Percentiles rank a stretch among this genome's conserved stretches.
Evolutionary conservation across 139 green algal species (phyloP).

Genomic region (Trebouxia sp.): DNA sequence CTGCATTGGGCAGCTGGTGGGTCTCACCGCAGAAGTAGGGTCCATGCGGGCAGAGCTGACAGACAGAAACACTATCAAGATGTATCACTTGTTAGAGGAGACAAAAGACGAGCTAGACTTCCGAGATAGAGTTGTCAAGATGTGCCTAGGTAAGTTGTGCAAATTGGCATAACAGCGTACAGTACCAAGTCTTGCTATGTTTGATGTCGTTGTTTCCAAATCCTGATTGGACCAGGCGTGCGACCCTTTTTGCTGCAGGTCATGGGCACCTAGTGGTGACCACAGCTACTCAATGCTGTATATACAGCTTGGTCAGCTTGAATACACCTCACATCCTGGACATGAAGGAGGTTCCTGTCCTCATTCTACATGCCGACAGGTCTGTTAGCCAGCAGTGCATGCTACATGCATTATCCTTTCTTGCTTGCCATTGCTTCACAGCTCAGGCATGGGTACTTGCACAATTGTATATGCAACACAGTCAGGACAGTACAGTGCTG

Average conservation of each 20-base stretch:
- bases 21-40: slow-evolving; percentile 36
- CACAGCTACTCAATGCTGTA: slow-evolving; percentile 73
- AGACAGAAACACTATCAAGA: slow-evolving; percentile 44
- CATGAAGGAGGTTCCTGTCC: slow-evolving; percentile 60
- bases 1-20: slow-evolving; percentile 56
- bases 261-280: slow-evolving; percentile 75
- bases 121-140: slow-evolving; percentile 71
- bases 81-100: slow-evolving; percentile 60
- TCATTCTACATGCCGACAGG: slow-evolving; percentile 61
- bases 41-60: slow-evolving; percentile 50
- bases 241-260: slow-evolving; percentile 48
- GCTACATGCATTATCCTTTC: too few relatives aligned
- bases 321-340: slow-evolving; percentile 79
- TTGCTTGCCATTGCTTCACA: neutral
- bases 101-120: slow-evolving; percentile 77
- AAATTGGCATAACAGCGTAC: too few relatives aligned
- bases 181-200: neutral
- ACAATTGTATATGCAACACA: too few relatives aligned
- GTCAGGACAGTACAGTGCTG: neutral
- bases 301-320: slow-evolving; percentile 67
- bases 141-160: slow-evolving; percentile 59
- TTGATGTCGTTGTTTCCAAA: neutral
- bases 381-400: too few relatives aligned
- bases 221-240: neutral
- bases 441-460: too few relatives aligned